Evolutionary conservation across 2,329 filamentous ascomycete genomes (phyloP), one percentile per base, ranked within the genome.

Genomic region (Ascocoryne sarcoides): DNA sequence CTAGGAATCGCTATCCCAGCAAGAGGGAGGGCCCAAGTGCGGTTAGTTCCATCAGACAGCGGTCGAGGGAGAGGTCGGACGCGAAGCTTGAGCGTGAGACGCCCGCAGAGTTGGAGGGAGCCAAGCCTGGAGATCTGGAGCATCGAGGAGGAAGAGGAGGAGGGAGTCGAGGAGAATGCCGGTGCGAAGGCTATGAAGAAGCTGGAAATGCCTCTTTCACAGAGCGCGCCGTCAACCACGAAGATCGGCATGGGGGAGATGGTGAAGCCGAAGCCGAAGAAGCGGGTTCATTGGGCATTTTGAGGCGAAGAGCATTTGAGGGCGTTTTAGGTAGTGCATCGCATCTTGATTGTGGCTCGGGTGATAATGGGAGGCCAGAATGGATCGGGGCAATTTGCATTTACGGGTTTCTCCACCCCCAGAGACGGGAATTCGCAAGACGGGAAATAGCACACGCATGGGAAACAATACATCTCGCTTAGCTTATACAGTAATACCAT

Each of bases 221-320:
- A 31, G 21, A 52, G 49, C 30, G 51, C 46, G 17, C 50, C 50
- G 23, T 36, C 47, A 4, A 49, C 35, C 14, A 37, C 37, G 23
- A 36, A 20, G 17, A 35, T 48, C 20, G 45, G 44, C 30, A 45
- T 40, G 26, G 35, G 32, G 37, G 42, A 30, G 17, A 47, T 34
- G 23, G 38, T 23, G 53, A 52, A 53, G 31, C n/a, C 39, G 36
- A 57, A 51, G 38, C 32, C 40, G 31, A 58, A 57, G 51, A 59
- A 59, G 50, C 52, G 45, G 34, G 55, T 59, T 32, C 55, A 59
- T 43, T 59, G 56, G 55, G 53, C 50, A 37, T 20, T 16, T n/a
- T n/a, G 18, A 15, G 15, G 19, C 10, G 16, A 26, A 31, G 3
- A 7, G 26, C 7, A 21, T 10, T 39, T 35, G 40, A 32, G 21